Conservation (phyloP, 116 monocot genomes). For the Dioscorea cayenensis region DNA sequence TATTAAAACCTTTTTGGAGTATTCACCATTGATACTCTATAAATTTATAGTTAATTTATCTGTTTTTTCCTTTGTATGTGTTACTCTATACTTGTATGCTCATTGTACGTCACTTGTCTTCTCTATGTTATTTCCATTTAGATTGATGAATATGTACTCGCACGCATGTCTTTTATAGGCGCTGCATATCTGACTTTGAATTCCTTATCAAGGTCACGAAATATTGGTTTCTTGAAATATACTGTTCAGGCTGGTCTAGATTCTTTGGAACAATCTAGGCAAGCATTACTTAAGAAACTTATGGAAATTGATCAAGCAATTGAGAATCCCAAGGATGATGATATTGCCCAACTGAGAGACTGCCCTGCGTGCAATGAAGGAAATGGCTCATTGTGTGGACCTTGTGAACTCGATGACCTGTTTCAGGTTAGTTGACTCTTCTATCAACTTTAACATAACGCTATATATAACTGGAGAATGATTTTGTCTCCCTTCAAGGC, state of each 20-base stretch:
- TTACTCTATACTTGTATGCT: too few relatives aligned
- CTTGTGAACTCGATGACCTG: conserved; percentile 73
- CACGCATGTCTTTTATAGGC: too few relatives aligned
- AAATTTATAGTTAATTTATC: too few relatives aligned
- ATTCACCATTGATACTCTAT: too few relatives aligned
- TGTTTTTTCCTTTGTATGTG: too few relatives aligned
- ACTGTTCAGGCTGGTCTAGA: conserved; percentile 71
- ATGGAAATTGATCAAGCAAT: conserved; percentile 77
- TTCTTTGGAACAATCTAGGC: conserved; percentile 65
- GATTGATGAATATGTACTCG: background rate
- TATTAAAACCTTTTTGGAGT: too few relatives aligned
- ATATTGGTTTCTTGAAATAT: conserved; percentile 54
- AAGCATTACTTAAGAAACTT: conserved; percentile 50
- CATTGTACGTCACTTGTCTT: too few relatives aligned
- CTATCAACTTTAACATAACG: background rate
- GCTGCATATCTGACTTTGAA: background rate
- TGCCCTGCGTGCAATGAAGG: conserved; percentile 81
- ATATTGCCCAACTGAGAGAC: conserved; percentile 62
- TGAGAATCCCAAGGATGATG: conserved; percentile 65
- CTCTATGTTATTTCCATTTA: background rate
- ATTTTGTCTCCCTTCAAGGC: background rate
- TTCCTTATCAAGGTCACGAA: conserved; percentile 45
- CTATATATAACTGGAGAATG: background rate
- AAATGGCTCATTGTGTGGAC: conserved; percentile 70
- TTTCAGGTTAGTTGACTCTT: conserved; percentile 62